These are phyloP conservation scores for Penicillium odoratum DNA, from an alignment of 495 filamentous ascomycete genomes.

Conservation along the genomic window DNA sequence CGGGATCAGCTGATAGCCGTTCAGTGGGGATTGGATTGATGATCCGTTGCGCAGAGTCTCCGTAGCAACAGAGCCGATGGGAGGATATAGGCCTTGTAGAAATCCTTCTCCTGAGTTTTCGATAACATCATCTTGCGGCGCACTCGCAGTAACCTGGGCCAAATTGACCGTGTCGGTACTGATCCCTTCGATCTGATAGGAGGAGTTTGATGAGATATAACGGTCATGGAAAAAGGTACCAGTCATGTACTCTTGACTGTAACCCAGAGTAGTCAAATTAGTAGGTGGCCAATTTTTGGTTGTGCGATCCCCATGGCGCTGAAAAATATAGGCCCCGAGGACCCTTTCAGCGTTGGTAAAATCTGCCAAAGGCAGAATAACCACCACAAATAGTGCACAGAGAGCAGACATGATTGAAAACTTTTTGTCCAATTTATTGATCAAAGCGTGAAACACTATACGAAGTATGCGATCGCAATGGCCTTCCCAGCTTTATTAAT, in stretches of 20 bases:
- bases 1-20: conserved; percentile 49
- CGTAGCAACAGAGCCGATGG: conserved; percentile 36
- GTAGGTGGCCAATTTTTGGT: conserved; percentile 15
- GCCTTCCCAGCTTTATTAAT: background rate
- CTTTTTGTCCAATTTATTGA: background rate
- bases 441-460: background rate
- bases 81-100: conserved; percentile 58
- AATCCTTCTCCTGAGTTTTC: conserved; percentile 52
- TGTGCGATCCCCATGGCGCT: conserved; percentile 22
- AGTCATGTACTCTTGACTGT: conserved; percentile 54
- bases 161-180: conserved; percentile 52
- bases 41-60: conserved; percentile 52
- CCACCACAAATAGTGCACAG: background rate
- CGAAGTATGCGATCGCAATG: background rate
- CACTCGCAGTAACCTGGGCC: conserved; percentile 51
- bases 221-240: conserved; percentile 59
- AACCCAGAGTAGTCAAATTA: conserved; percentile 54
- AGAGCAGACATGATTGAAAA: conserved; percentile 4
- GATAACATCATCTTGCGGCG: conserved; percentile 57
- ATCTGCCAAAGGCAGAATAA: conserved; percentile 7
- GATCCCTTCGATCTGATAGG: conserved; percentile 52
- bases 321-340: conserved; percentile 19
- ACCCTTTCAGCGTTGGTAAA: conserved; percentile 12
- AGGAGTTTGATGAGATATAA: conserved; percentile 49
- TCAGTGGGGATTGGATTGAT: conserved; percentile 44